A percentile compares a stretch with the other conserved stretches of the same genome.
Conservation (phyloP, 176 grass and related monocot genomes). For the Thinopyrum elongatum region DNA sequence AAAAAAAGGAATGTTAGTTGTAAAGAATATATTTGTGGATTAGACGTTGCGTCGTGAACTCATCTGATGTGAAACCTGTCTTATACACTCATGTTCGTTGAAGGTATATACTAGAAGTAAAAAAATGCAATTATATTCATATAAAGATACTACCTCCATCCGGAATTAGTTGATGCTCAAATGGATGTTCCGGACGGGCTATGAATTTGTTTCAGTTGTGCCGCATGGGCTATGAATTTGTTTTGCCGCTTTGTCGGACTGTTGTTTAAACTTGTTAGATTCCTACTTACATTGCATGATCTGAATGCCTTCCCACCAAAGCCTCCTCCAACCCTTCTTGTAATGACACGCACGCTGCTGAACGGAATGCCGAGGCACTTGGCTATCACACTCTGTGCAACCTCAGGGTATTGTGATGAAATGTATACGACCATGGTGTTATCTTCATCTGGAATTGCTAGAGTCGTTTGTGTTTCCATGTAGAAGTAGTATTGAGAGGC, state of each 20-base stretch:
- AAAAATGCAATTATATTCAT: too few relatives aligned
- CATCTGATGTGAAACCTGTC: too few relatives aligned
- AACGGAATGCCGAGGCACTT: conserved; percentile 64
- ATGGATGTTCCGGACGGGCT: too few relatives aligned
- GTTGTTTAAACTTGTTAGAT: background rate
- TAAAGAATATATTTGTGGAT: too few relatives aligned
- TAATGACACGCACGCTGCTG: conserved; percentile 64
- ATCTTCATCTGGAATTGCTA: conserved; percentile 75
- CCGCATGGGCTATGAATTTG: background rate
- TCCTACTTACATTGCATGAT: conserved; percentile 49
- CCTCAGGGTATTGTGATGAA: conserved; percentile 53
- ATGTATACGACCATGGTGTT: conserved; percentile 61
- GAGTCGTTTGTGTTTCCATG: conserved; percentile 72
- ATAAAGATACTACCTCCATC: too few relatives aligned
- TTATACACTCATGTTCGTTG: too few relatives aligned
- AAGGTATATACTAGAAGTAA: too few relatives aligned
- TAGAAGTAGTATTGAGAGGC: conserved; percentile 71
- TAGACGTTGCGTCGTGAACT: too few relatives aligned
- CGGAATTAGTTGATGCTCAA: too few relatives aligned
- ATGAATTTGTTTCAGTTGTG: background rate
- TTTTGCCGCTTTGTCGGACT: too few relatives aligned
- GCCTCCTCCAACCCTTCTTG: conserved; percentile 74
- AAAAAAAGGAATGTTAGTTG: too few relatives aligned
- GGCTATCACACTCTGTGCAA: conserved; percentile 43
- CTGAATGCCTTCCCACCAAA: conserved; percentile 58